phyloP scores from a whole-genome alignment of 495 filamentous ascomycete genomes.

The Penicillium samsonianum region DNA sequence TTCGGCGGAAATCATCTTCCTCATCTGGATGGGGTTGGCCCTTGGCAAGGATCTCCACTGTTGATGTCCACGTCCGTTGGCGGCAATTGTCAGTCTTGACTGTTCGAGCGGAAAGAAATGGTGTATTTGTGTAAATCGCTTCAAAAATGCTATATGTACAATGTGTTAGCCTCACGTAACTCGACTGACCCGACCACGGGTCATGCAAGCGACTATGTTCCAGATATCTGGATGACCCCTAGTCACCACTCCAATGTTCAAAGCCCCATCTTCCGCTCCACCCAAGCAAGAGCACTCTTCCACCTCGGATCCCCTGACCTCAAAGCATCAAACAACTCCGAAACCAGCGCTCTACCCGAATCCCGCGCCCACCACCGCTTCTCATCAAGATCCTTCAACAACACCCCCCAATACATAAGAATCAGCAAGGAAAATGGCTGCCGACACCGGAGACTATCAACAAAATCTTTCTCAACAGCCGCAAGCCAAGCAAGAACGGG shows the following conservation, averaged over 20 bases:
- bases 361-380: slow-evolving; percentile 34
- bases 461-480: slow-evolving; percentile 29
- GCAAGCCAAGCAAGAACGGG: slow-evolving; percentile 34
- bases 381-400: slow-evolving; percentile 27
- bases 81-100: not conserved
- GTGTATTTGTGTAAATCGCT: not conserved
- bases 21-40: not conserved
- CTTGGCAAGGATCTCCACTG: not conserved
- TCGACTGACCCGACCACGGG: too few relatives aligned
- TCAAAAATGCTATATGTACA: slow-evolving; percentile 11
- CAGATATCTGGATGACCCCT: not conserved
- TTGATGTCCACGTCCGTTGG: not conserved
- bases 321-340: slow-evolving; percentile 22
- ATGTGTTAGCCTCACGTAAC: not conserved
- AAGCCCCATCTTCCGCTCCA: slow-evolving; percentile 15
- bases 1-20: not conserved
- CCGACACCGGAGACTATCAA: slow-evolving; percentile 23
- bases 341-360: slow-evolving; percentile 27
- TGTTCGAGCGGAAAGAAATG: not conserved
- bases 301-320: slow-evolving; percentile 18
- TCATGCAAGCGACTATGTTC: not conserved
- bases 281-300: slow-evolving; percentile 28
- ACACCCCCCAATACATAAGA: slow-evolving; percentile 34
- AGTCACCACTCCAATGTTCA: not conserved
- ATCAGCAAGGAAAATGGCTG: slow-evolving; percentile 31